Base-by-base conservation (phyloP, 768 basidiomycete species). In the Gloeophyllum trabeum region DNA sequence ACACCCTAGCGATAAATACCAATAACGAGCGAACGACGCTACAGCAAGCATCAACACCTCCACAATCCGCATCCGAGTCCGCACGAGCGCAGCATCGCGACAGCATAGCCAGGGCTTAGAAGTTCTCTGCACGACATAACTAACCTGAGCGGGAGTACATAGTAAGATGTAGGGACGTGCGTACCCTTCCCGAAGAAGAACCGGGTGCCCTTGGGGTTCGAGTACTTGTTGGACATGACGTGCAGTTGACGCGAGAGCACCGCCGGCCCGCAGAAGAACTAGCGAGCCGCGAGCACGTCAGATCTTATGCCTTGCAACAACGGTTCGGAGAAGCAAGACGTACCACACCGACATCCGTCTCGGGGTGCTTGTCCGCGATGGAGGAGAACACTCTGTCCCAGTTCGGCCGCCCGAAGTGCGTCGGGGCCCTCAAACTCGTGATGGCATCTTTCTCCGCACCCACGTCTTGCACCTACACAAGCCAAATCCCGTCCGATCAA, bases 181-280 rank as follows among this genome's bases (percentile, higher is more conserved):
- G n/a, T n/a, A n/a, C n/a, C 90, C 61, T 93, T 93, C 37, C 89
- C 87, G 48, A 82, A 94, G 71, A 85, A 86, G 74, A 93, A 94
- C 42, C 82, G 66, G 1, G 86, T 84, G n/a, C 77, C 75, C 24
- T 74, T 71, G 14, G 84, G 76, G 28, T 70, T 69, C 14, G 89
- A 90, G 61, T 86, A 88, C 61, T 86, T 86, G 71, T 92, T 94
- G 48, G 69, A 78, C 77, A 81, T 81, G 42, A 69, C 58, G 56
- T 92, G 88, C 16, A 96, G 67, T 49, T 71, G 67, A 54, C 61
- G 76, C 21, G 84, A 86, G 34, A 92, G 61, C 6, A 69, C 73
- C 0, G 79, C 48, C 2, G 90, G 89, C 12, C 91, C 91, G 53
- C 91, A 94, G 73, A 89, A 94, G 69, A 90, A 87, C 62, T 70